Conservation (phyloP, 768 basidiomycete species). For the Suillus discolor region DNA sequence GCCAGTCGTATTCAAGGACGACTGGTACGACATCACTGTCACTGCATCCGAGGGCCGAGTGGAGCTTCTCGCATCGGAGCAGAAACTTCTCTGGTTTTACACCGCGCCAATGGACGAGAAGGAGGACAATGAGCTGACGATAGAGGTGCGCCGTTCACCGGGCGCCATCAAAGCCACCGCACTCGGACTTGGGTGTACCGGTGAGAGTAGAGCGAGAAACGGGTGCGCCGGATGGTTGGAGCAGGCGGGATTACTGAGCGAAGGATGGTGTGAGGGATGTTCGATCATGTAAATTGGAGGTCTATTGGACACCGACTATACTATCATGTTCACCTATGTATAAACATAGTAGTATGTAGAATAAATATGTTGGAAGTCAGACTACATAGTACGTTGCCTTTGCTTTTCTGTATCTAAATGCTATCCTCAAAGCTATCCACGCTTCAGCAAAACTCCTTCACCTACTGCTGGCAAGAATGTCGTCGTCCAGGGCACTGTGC, state of each 20-base stretch:
- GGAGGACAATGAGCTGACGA: slow-evolving; percentile 34
- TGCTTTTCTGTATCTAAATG: too few relatives aligned
- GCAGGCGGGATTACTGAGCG: slow-evolving; percentile 12
- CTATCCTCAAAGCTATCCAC: too few relatives aligned
- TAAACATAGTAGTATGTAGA: too few relatives aligned
- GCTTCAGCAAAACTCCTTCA: too few relatives aligned
- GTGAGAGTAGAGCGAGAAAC: slow-evolving; percentile 3
- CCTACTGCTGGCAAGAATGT: too few relatives aligned
- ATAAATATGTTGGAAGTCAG: too few relatives aligned
- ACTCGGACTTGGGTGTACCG: not conserved
- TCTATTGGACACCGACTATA: too few relatives aligned
- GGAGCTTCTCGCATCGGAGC: slow-evolving; percentile 49
- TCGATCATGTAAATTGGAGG: slow-evolving; percentile 21
- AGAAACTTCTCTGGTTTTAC: slow-evolving; percentile 56
- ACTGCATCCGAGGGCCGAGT: slow-evolving; percentile 49
- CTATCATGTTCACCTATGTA: too few relatives aligned
- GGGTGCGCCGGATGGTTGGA: slow-evolving; percentile 12
- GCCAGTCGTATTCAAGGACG: slow-evolving; percentile 18
- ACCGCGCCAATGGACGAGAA: slow-evolving; percentile 30
- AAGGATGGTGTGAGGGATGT: slow-evolving; percentile 21
- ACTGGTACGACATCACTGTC: slow-evolving; percentile 43
- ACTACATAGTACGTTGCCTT: too few relatives aligned
- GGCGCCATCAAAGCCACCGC: slow-evolving; percentile 37
- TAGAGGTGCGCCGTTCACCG: slow-evolving; percentile 44
- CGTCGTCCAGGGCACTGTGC: too few relatives aligned